Base-by-base conservation (phyloP, 2,329 filamentous ascomycete genomes). In the Verticillium nonalfalfae region DNA sequence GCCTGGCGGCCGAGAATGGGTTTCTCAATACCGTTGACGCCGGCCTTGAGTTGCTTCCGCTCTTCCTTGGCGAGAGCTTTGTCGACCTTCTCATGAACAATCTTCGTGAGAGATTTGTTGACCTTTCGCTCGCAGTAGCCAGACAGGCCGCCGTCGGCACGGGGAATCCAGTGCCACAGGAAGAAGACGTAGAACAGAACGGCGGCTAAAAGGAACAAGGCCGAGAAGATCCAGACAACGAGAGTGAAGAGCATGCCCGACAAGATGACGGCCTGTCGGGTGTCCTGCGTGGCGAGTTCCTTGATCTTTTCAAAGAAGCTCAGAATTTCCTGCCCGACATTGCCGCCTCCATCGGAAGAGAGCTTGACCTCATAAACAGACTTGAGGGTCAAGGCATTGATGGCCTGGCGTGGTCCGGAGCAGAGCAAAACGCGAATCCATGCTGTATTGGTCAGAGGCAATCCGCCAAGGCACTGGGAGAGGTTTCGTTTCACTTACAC, bases 41-140 rank as follows among this genome's bases (percentile, higher is more conserved):
- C 61, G 0, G 78, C 81, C 68, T 79, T 84, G 31, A 76, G 76
- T 67, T 82, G 80, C 68, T 82, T 85, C 64, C 80, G 81, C 72
- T 90, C 87, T 59, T 95, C 90, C 68, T 93, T 92, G 59, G 88
- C 90, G 33, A 98, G 77, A 0, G 93, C 94, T 73, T 92, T 93
- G 76, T 95, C 92, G 69, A 97, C 90, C 76, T 95, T 97, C 69
- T 81, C 84, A 60, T 87, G 87, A 4, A 98, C 93, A 66, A 98
- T 95, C 67, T 87, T 87, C 70, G 90, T 90, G 66, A 99, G 81
- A 66, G 93, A 83, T 69, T 86, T 88, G 76, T 96, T 96, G 72
- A 97, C 89, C 78, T 98, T 98, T 56, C 93, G 89, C 64, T 91
- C 89, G 73, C 95, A 98, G 77, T 96, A 99, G 33, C 88, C 87